Percentiles rank a stretch among this genome's conserved stretches.
phyloP scores from a whole-genome alignment of 2,329 filamentous ascomycete genomes.

The Penicillium psychrosexuale region DNA sequence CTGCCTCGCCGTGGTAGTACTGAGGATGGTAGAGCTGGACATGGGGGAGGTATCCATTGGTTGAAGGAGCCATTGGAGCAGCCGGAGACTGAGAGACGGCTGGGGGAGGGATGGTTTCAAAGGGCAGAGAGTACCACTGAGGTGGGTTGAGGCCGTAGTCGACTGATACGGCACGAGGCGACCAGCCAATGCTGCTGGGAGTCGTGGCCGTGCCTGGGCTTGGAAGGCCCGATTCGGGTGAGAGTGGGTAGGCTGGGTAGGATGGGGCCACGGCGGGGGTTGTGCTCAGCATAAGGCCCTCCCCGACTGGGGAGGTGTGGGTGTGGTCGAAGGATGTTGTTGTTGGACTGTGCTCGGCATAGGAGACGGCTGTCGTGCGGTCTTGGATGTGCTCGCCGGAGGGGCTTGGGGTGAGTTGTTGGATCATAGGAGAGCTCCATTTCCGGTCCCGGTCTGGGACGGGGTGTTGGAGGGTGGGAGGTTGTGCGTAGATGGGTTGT shows the following conservation, averaged over 20 bases:
- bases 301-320: conserved; percentile 26
- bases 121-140: conserved; percentile 32
- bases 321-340: conserved; percentile 27
- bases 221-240: conserved; percentile 28
- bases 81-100: conserved; percentile 24
- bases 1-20: conserved; percentile 15
- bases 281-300: conserved; percentile 27
- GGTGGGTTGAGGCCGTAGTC: conserved; percentile 23
- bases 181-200: conserved; percentile 17
- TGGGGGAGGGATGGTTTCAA: conserved; percentile 25
- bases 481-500: conserved; percentile 11
- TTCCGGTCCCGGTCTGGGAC: conserved; percentile 11
- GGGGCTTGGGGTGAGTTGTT: conserved; percentile 25
- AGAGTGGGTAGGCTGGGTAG: conserved; percentile 28
- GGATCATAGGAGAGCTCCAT: conserved; percentile 22
- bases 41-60: conserved; percentile 21
- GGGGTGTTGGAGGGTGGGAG: background rate
- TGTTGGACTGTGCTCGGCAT: conserved; percentile 19
- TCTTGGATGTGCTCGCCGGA: conserved; percentile 23
- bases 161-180: conserved; percentile 18
- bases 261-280: conserved; percentile 25
- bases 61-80: conserved; percentile 24
- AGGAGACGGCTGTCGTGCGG: conserved; percentile 20
- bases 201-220: conserved; percentile 26
- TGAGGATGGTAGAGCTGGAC: conserved; percentile 21